Percentiles rank a stretch among this genome's conserved stretches.
Conservation (phyloP, 768 basidiomycete species). For the Mycena capillaripes region DNA sequence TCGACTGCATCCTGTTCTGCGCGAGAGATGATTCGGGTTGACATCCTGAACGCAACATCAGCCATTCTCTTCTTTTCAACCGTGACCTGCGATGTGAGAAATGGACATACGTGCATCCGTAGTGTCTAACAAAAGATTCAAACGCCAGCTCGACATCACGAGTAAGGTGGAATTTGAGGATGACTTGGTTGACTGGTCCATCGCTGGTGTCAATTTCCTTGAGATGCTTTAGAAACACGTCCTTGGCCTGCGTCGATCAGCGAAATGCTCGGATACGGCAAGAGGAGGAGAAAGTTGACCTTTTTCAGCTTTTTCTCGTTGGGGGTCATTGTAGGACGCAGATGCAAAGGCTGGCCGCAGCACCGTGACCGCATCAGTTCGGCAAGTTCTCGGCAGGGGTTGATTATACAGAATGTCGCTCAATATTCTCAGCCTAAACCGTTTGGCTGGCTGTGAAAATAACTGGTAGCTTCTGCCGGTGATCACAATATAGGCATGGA, state of each 20-base stretch:
- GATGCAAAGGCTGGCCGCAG: no score
- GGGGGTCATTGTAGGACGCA: not conserved
- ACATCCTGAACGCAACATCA: not conserved
- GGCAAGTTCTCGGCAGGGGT: no score
- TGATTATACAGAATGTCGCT: no score
- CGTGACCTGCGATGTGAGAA: not conserved
- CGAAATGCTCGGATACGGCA: not conserved
- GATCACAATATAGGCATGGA: no score
- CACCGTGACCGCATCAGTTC: no score
- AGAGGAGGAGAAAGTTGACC: not conserved
- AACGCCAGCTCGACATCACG: not conserved
- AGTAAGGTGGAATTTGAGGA: not conserved
- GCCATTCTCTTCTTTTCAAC: not conserved
- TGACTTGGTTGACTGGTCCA: slow-evolving; percentile 1
- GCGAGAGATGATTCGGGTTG: not conserved
- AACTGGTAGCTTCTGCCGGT: no score
- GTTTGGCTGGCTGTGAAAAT: no score
- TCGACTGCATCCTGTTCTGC: slow-evolving; percentile 8
- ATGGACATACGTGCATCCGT: slow-evolving; percentile 8
- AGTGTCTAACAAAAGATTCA: not conserved
- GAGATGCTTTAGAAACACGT: slow-evolving; percentile 2
- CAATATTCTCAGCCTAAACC: no score
- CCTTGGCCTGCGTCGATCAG: not conserved
- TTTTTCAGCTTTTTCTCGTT: not conserved
- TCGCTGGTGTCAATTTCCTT: slow-evolving; percentile 1